Evolutionary conservation across 768 basidiomycete species (phyloP), one percentile per base, ranked within the genome.

Genomic region (Suillus plorans): DNA sequence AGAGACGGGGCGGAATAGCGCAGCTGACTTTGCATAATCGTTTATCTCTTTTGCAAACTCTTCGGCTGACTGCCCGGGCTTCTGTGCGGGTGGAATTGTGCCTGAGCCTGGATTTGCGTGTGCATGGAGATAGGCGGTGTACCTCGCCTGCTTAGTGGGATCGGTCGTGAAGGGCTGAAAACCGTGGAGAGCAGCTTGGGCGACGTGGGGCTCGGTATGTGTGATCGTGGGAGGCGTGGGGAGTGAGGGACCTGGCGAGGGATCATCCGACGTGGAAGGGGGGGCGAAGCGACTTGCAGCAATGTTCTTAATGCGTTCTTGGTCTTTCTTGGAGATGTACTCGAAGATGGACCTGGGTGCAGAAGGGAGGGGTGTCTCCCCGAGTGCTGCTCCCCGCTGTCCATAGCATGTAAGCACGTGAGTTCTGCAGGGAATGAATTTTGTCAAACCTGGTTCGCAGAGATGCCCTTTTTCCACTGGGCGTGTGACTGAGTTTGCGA

Each of bases 321-420:
- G 86, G 70, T 97, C 94, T 71, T 95, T 96, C 68, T 90, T 86
- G 0, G 97, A 97, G 74, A 99, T 87, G 73, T 89, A 99, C 53
- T 99, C 96, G 74, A 97, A 98, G 18, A 99, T 86, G 0, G 97
- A 98, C 13, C 87, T 87, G 2, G 91, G 86, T 16, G 84, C 85
- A 4, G 87, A 77, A 14, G 88, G 83, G 13, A 92, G 80, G 13
- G 87, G 87, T 12, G 85, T 86, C 77, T 99, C 97, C 62, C 96
- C 96, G 0, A 99, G 81, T 22, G 91, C 80, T 1, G 83, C 78
- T 34, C 95, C 97, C 60, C 97, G 86, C 95, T 98, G 67, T 37
- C 37, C 31, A 47, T 45, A 14, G 41, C 53, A 37, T 49, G n/a
- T 77, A 8, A 67, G 64, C 59, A 47, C 5, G 10, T 13, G 41